Base-by-base conservation (phyloP, 2,329 filamentous ascomycete species). In the Teratosphaeria viscida region DNA sequence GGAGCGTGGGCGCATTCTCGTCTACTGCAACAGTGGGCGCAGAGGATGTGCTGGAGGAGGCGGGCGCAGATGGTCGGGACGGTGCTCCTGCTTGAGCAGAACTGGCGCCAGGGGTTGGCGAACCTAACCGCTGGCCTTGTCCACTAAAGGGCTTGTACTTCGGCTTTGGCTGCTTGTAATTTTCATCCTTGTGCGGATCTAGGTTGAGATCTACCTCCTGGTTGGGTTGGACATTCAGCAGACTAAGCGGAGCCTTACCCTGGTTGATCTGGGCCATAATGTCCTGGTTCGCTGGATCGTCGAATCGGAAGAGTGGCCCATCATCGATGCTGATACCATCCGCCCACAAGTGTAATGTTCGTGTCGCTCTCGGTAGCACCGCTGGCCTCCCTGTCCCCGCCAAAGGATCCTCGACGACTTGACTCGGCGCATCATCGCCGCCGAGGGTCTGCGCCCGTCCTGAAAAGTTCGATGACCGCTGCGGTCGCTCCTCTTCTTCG, bases 261-360 rank as follows among this genome's bases (percentile, higher is more conserved):
- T 83, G 81, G 61, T 89, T 84, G 67, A 94, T 94, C 80, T 91
- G 86, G 60, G 84, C 79, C 53, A 94, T 78, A 57, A 88, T 87
- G 56, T 81, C 79, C 34, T 85, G 83, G 71, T 92, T 91, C 34
- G 81, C 81, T 0, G 89, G 88, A 71, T 94, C 89, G 67, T 92
- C 87, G 69, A 89, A 92, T 59, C 88, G 84, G 71, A 83, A 85
- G 43, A 94, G 82, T 54, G 85, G 82, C 32, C 90, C 90, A 68
- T 94, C 88, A 61, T 92, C 89, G 62, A 95, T 85, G 64, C 88
- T 92, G 76, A 94, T 92, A 14, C 90, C 90, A 70, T 95, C 86
- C 52, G 82, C 81, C 90, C 90, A 95, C 53, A 94, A 80, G 68
- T 92, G 89, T 57, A 95, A 79, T 11, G 84, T 82, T 56, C 89